Evolutionary conservation across 2,329 filamentous ascomycete genomes (phyloP).

Genomic region (Ophiostoma perfectum): DNA sequence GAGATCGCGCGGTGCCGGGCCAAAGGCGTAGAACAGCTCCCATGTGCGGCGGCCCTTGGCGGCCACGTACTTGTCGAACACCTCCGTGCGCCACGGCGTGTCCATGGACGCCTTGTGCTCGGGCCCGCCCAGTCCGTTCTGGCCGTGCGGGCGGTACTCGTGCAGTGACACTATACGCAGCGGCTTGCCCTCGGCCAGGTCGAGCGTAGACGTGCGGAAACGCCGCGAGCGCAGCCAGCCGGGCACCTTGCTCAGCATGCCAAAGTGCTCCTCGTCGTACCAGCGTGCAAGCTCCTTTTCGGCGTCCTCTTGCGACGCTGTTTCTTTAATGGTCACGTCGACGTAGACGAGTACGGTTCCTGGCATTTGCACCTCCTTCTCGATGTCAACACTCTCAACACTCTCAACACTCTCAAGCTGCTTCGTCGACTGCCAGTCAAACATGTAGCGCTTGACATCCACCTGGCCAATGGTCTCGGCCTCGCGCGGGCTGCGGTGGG

Average conservation of each 20-base stretch:
- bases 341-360: slow-evolving; percentile 59
- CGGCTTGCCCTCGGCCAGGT: slow-evolving; percentile 45
- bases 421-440: slow-evolving; percentile 57
- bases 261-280: slow-evolving; percentile 70
- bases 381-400: slow-evolving; percentile 42
- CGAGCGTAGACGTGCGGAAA: slow-evolving; percentile 62
- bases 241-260: slow-evolving; percentile 65
- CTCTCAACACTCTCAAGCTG: slow-evolving; percentile 43
- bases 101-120: slow-evolving; percentile 58
- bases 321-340: slow-evolving; percentile 46
- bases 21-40: slow-evolving; percentile 73
- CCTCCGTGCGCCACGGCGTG: slow-evolving; percentile 56
- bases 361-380: slow-evolving; percentile 52
- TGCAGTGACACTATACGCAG: slow-evolving; percentile 62
- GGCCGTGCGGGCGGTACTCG: slow-evolving; percentile 56
- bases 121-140: slow-evolving; percentile 60
- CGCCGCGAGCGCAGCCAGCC: slow-evolving; percentile 73
- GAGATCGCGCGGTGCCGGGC: slow-evolving; percentile 66
- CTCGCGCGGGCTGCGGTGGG: slow-evolving; percentile 50
- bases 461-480: slow-evolving; percentile 51
- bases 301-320: slow-evolving; percentile 29
- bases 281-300: slow-evolving; percentile 52
- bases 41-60: slow-evolving; percentile 57
- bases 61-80: slow-evolving; percentile 55
- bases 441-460: slow-evolving; percentile 64